A percentile compares a stretch with the other conserved stretches of the same genome.
Evolutionary conservation across 2,329 filamentous ascomycete species (phyloP).

Genomic region (Scytalidium lignicola): DNA sequence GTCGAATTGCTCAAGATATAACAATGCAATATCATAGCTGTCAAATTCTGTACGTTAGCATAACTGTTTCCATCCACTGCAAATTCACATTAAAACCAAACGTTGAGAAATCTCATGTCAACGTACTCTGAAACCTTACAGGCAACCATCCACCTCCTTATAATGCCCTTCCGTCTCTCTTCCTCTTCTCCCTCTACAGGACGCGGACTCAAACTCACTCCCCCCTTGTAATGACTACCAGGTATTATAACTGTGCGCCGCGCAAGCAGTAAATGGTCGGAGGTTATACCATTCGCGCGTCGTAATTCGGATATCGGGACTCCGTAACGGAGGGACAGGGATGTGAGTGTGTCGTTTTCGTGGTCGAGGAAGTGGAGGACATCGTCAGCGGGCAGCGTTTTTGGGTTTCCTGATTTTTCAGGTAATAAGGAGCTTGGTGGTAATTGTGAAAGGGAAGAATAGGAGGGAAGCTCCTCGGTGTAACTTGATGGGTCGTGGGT

Average conservation of each 20-base stretch:
- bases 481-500: slow-evolving; percentile 35
- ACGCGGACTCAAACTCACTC: slow-evolving; percentile 61
- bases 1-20: slow-evolving; percentile 67
- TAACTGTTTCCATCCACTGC: slow-evolving; percentile 17
- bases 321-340: slow-evolving; percentile 65
- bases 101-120: no score
- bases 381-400: slow-evolving; percentile 44
- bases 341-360: slow-evolving; percentile 59
- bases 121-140: slow-evolving; percentile 72
- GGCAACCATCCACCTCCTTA: slow-evolving; percentile 72
- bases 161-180: slow-evolving; percentile 62
- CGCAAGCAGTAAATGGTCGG: slow-evolving; percentile 65
- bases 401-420: slow-evolving; percentile 18
- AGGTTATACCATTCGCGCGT: slow-evolving; percentile 62
- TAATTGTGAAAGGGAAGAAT: slow-evolving; percentile 13
- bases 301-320: slow-evolving; percentile 61
- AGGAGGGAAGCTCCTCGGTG: slow-evolving; percentile 21
- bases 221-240: slow-evolving; percentile 61
- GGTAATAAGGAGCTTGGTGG: slow-evolving; percentile 2
- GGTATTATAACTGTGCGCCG: slow-evolving; percentile 69
- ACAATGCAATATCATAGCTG: slow-evolving; percentile 63
- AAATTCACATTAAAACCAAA: not conserved
- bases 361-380: slow-evolving; percentile 72
- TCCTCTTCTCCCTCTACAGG: slow-evolving; percentile 73
- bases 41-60: slow-evolving; percentile 23